A percentile compares a stretch with the other conserved stretches of the same genome.
These are phyloP conservation scores for Globisporangium camurandrum DNA, from an alignment of 352 stramenopile genomes.

Conservation along the genomic window DNA sequence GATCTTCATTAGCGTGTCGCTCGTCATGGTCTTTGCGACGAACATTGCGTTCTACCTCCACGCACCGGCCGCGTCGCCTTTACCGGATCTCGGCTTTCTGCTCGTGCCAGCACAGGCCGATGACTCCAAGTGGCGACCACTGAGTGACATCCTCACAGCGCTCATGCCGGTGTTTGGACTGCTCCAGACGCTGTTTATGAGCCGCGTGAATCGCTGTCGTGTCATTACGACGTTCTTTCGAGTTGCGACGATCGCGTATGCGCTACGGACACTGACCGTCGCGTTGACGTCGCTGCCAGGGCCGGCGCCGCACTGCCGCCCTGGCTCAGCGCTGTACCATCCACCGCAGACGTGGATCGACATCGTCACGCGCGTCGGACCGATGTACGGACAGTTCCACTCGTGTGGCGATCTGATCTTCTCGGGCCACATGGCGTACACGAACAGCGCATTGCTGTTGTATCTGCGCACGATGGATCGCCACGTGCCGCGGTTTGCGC, in stretches of 20 bases:
- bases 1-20: conserved; percentile 54
- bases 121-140: conserved; percentile 45
- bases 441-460: conserved; percentile 52
- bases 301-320: conserved; percentile 55
- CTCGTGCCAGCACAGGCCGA: conserved; percentile 54
- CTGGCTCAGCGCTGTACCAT: conserved; percentile 40
- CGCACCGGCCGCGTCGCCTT: conserved; percentile 36
- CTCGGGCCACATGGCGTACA: conserved; percentile 71
- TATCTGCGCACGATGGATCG: conserved; percentile 60
- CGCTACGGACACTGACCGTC: conserved; percentile 56
- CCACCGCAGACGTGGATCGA: conserved; percentile 62
- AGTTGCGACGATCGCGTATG: conserved; percentile 57
- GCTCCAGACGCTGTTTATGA: conserved; percentile 39
- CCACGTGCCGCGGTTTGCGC: conserved; percentile 35
- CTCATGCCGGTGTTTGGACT: conserved; percentile 49
- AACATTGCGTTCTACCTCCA: conserved; percentile 75
- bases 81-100: conserved; percentile 70
- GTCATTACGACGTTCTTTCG: conserved; percentile 61
- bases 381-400: conserved; percentile 67
- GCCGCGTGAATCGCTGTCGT: conserved; percentile 32
- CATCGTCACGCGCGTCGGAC: conserved; percentile 55
- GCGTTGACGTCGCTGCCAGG: conserved; percentile 61
- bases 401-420: conserved; percentile 75
- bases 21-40: conserved; percentile 57
- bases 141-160: conserved; percentile 62